Conservation (phyloP, 2,329 filamentous ascomycete species). For the Anthostomella pinea region DNA sequence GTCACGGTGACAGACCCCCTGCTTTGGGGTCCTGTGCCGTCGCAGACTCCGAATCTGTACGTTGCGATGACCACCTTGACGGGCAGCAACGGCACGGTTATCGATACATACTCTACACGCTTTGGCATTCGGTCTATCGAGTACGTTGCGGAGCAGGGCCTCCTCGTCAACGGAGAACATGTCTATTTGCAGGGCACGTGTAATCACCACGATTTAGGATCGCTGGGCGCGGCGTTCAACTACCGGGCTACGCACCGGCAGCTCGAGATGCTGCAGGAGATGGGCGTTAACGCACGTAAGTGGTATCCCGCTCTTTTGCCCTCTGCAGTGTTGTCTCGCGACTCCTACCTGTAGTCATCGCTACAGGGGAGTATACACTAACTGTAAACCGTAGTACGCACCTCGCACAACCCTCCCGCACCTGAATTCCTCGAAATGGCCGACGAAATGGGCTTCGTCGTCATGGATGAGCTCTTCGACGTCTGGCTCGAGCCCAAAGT, state of each 20-base stretch:
- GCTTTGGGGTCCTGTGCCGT: conserved; percentile 47
- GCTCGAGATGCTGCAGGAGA: conserved; percentile 46
- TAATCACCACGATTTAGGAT: conserved; percentile 51
- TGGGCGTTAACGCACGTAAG: conserved; percentile 49
- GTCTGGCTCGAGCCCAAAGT: too few species aligned
- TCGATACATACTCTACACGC: conserved; percentile 47
- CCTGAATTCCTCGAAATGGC: conserved; percentile 48
- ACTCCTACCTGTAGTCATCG: too few species aligned
- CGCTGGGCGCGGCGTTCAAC: conserved; percentile 50
- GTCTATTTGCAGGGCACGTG: conserved; percentile 45
- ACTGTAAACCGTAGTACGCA: too few species aligned
- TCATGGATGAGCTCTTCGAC: conserved; percentile 54
- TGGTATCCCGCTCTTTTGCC: too few species aligned
- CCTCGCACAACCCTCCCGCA: conserved; percentile 52
- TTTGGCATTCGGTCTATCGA: conserved; percentile 48
- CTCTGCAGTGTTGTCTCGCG: too few species aligned
- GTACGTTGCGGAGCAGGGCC: conserved; percentile 39
- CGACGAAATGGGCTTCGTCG: conserved; percentile 48
- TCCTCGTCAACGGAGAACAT: conserved; percentile 45
- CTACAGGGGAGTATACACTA: too few species aligned
- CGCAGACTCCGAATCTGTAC: conserved; percentile 46
- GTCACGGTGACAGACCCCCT: conserved; percentile 35
- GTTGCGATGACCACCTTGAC: conserved; percentile 42
- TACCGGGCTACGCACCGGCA: conserved; percentile 46
- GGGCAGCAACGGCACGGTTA: conserved; percentile 14